These are phyloP conservation scores for Metschnikowia sp. DNA, from an alignment of 805 yeast species.

Conservation along the genomic window DNA sequence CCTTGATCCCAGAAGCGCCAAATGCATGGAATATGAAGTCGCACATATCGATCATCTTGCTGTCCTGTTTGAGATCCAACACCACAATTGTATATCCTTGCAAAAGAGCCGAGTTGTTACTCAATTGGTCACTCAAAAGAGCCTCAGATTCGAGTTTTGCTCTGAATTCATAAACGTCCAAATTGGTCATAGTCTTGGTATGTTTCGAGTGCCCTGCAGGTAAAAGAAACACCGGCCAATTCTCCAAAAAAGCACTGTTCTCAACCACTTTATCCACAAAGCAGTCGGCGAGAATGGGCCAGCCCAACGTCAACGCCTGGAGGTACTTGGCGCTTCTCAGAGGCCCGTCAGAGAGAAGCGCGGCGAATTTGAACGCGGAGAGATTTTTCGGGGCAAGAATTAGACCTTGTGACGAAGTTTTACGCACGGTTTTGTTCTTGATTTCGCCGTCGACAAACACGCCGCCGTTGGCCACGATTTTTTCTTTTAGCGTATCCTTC, in stretches of 20 bases:
- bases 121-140: conserved; percentile 39
- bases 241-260: conserved; percentile 21
- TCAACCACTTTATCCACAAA: conserved; percentile 52
- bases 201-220: conserved; percentile 68
- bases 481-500: conserved; percentile 27
- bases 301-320: conserved; percentile 73
- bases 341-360: conserved; percentile 56
- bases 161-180: conserved; percentile 45
- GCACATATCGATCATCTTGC: conserved; percentile 31
- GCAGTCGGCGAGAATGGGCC: conserved; percentile 72
- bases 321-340: conserved; percentile 72
- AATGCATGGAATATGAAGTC: conserved; percentile 45
- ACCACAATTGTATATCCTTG: conserved; percentile 32
- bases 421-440: conserved; percentile 25
- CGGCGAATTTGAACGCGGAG: conserved; percentile 45
- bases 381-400: conserved; percentile 2
- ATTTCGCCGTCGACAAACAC: conserved; percentile 34
- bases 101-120: conserved; percentile 37
- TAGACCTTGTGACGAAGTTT: conserved; percentile 2
- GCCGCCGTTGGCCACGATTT: conserved; percentile 44
- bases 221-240: conserved; percentile 55
- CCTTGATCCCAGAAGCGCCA: conserved; percentile 35
- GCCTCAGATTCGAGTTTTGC: conserved; percentile 30
- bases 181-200: conserved; percentile 44
- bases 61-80: conserved; percentile 27